Base-by-base conservation (phyloP, 371 early-diverging fungal species). In the Haplosporangium sp. region DNA sequence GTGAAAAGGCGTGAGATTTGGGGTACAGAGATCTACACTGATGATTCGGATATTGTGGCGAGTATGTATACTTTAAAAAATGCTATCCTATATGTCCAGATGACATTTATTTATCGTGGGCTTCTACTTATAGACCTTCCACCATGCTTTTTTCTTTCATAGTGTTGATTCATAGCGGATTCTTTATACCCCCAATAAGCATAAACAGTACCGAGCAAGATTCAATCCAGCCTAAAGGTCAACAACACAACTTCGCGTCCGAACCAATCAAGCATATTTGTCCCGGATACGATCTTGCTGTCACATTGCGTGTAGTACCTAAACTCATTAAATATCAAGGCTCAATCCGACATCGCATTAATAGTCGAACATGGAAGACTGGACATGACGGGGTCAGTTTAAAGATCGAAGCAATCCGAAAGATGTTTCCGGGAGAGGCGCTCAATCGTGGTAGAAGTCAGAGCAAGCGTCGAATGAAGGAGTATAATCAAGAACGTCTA, bases 21-120 rank as follows among this genome's bases (percentile, higher is more conserved):
- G 96, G 96, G 96, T 6, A 95, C 96, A 1, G 94, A 93, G 65
- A 82, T 96, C 19, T 96, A 96, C 73, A 92, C 94, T 0, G 96
- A 96, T 69, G 96, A 96, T 76, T 94, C 95, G 0, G 96, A 96
- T 69, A 85, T 95, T 38, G 94, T 96, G 34, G 91, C 94, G 13
- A 92, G 94, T 94, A 86, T 39, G 67, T 69, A 2, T 40, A 17
- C 39, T n/a, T n/a, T n/a, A 39, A n/a, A 58, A 59, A 45, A 15
- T 55, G 44, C 3, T n/a, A 19, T 15, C 44, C 6, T 50, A 50
- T 10, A 45, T 15, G 4, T 42, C 8, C 42, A 42, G 10, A 45
- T 10, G 45, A 15, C 9, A 10, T 15, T 45, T 13, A 15, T 15
- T 39, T 39, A 38, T 40, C 10, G 59, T 8, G 3, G 8, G 1